Percentiles rank a stretch among this genome's conserved stretches.
phyloP scores from a whole-genome alignment of 2,329 filamentous ascomycete species.

The Emergomyces africanus region DNA sequence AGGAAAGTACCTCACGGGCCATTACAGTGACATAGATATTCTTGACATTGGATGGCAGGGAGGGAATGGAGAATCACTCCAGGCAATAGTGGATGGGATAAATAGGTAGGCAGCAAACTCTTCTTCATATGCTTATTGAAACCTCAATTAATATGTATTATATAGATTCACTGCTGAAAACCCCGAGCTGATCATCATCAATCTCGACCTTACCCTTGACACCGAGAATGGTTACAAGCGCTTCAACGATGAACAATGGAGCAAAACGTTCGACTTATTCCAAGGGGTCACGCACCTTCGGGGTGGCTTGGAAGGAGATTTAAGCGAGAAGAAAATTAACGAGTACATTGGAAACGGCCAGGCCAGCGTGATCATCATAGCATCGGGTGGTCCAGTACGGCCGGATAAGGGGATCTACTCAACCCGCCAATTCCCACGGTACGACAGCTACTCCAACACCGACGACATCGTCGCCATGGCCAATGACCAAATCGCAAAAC shows the following conservation, averaged over 20 bases:
- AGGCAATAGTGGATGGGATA: background rate
- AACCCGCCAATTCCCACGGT: constrained; percentile 22
- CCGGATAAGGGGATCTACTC: constrained; percentile 25
- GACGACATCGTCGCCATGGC: constrained; percentile 21
- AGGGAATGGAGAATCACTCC: constrained; percentile 1
- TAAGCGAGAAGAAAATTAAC: constrained; percentile 20
- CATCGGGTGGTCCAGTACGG: constrained; percentile 18
- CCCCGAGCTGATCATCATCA: constrained; percentile 36
- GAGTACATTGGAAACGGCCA: constrained; percentile 24
- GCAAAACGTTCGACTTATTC: constrained; percentile 33
- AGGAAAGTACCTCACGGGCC: constrained; percentile 29
- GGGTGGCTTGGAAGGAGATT: constrained; percentile 18
- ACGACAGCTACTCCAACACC: constrained; percentile 21
- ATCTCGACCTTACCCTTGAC: constrained; percentile 35
- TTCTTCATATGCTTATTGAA: too few species aligned
- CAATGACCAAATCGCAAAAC: constrained; percentile 25
- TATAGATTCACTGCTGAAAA: constrained; percentile 35
- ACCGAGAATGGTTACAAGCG: constrained; percentile 26
- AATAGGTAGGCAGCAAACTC: background rate
- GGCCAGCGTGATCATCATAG: constrained; percentile 24
- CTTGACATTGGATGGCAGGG: constrained; percentile 1
- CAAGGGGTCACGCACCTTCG: constrained; percentile 31
- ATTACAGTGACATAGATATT: constrained; percentile 19
- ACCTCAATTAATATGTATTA: constrained; percentile 14
- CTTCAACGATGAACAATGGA: constrained; percentile 29